These are phyloP conservation scores for Drechslerella coelobrocha DNA, from an alignment of 2,329 filamentous ascomycete species.

Conservation along the genomic window DNA sequence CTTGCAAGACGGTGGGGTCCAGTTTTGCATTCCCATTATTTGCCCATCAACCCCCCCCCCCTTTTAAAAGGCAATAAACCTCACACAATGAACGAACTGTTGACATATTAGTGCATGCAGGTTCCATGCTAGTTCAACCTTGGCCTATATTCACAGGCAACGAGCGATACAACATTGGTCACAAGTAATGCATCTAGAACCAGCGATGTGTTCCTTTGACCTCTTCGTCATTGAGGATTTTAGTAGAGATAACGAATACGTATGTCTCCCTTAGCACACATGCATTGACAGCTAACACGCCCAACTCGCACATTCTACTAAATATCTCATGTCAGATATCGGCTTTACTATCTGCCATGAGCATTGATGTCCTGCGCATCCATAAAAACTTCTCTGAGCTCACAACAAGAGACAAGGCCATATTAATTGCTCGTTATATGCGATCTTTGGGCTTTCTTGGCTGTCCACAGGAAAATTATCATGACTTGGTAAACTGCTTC, in stretches of 20 bases:
- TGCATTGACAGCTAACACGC: not conserved
- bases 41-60: too few species aligned
- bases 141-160: conserved; percentile 80
- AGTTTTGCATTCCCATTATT: too few species aligned
- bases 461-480: conserved; percentile 72
- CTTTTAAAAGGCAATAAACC: too few species aligned
- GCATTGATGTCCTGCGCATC: conserved; percentile 59
- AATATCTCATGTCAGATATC: conserved; percentile 14
- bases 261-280: conserved; percentile 60
- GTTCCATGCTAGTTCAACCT: conserved; percentile 75
- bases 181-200: conserved; percentile 70
- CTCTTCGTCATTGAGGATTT: conserved; percentile 81
- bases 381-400: conserved; percentile 63
- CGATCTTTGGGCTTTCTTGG: conserved; percentile 71
- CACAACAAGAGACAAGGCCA: conserved; percentile 71
- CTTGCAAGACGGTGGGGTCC: conserved; percentile 77
- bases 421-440: conserved; percentile 73
- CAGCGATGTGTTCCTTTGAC: conserved; percentile 81
- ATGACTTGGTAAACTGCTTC: conserved; percentile 83
- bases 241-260: conserved; percentile 70
- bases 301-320: not conserved
- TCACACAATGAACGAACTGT: too few species aligned
- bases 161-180: conserved; percentile 81
- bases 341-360: conserved; percentile 48
- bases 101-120: conserved; percentile 59